phyloP scores from a whole-genome alignment of 2,329 filamentous ascomycete species.

The Arthrobotrys iridis region DNA sequence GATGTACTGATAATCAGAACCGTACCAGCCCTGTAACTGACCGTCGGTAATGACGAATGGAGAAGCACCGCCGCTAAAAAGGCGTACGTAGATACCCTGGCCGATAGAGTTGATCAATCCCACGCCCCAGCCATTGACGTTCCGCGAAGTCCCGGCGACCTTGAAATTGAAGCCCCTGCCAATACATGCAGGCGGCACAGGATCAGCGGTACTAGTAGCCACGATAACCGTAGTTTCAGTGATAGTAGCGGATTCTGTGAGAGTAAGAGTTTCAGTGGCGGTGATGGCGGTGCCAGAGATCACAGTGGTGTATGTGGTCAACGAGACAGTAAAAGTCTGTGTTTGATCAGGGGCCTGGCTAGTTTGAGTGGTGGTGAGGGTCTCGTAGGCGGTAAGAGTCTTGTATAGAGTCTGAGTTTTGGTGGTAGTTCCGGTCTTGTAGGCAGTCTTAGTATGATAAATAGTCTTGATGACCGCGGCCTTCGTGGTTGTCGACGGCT shows the following conservation, averaged over 20 bases:
- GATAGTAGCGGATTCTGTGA: background rate
- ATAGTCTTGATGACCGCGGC: conserved; percentile 29
- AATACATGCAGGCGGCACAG: conserved; percentile 14
- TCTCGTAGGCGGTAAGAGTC: background rate
- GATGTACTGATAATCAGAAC: background rate
- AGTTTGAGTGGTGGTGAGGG: background rate
- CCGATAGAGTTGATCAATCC: conserved; percentile 42
- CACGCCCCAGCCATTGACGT: background rate
- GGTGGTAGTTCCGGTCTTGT: background rate
- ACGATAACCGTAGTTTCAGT: conserved; percentile 14
- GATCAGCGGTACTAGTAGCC: conserved; percentile 22
- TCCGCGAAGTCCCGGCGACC: background rate
- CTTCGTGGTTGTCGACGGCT: conserved; percentile 37
- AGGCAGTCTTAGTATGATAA: conserved; percentile 19
- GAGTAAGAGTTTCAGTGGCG: conserved; percentile 15
- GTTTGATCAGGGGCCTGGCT: conserved; percentile 2
- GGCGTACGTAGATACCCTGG: conserved; percentile 13
- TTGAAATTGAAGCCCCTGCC: conserved; percentile 23
- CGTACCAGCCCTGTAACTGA: conserved; percentile 8
- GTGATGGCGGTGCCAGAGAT: conserved; percentile 24
- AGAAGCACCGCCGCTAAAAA: conserved; percentile 2
- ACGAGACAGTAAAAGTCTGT: background rate
- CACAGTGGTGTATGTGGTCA: conserved; percentile 30
- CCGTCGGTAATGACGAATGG: background rate
- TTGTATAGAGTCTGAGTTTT: background rate